These are phyloP conservation scores for Exophiala bonariae DNA, from an alignment of 2,329 filamentous ascomycete species.

Conservation along the genomic window DNA sequence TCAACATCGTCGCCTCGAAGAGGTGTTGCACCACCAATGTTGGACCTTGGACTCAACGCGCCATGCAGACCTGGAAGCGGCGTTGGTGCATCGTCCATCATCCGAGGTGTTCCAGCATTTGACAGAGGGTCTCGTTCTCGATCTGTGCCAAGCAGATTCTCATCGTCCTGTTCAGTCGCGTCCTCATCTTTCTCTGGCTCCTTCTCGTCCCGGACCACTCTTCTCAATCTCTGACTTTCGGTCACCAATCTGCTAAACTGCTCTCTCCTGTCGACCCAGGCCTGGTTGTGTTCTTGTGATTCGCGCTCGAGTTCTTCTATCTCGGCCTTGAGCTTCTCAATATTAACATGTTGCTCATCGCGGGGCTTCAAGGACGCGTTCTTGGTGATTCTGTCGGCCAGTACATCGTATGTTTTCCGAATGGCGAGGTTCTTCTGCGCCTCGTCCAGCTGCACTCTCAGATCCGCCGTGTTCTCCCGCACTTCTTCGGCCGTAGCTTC, in stretches of 20 bases:
- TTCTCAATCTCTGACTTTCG: conserved; percentile 81
- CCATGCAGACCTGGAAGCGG: conserved; percentile 29
- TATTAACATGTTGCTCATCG: conserved; percentile 76
- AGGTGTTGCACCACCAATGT: conserved; percentile 36
- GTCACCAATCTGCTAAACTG: conserved; percentile 89
- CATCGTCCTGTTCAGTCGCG: conserved; percentile 66
- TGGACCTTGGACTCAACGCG: conserved; percentile 32
- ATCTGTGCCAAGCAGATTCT: conserved; percentile 47
- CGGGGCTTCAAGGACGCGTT: conserved; percentile 77
- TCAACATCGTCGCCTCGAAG: conserved; percentile 61
- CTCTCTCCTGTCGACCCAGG: conserved; percentile 80
- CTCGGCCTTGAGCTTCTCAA: conserved; percentile 82
- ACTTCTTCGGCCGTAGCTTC: conserved; percentile 75
- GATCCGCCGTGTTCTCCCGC: conserved; percentile 68
- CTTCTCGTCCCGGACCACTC: conserved; percentile 90
- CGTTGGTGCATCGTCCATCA: conserved; percentile 47
- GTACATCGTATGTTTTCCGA: conserved; percentile 82
- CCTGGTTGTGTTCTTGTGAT: conserved; percentile 75
- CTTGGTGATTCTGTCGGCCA: conserved; percentile 81
- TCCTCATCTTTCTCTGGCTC: conserved; percentile 65
- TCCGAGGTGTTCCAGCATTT: conserved; percentile 50
- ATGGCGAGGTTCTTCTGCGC: conserved; percentile 73
- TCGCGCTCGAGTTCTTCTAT: conserved; percentile 85
- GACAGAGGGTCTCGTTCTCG: conserved; percentile 44
- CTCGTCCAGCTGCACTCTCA: conserved; percentile 74